Conservation (phyloP, 2,329 filamentous ascomycete species). For the Penicillium paneum region DNA sequence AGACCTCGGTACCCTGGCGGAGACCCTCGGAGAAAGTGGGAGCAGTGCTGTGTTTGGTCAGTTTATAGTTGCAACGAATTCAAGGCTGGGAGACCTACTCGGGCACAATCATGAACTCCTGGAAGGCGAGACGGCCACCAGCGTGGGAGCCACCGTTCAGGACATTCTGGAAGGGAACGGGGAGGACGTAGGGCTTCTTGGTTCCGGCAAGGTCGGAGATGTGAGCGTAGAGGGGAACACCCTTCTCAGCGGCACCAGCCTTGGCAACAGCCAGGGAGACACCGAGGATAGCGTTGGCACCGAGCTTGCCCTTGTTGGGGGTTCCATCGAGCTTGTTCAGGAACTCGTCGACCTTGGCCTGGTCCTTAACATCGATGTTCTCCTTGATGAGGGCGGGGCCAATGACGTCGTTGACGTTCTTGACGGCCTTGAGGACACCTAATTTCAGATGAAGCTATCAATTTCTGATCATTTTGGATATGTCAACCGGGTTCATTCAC, state of each 20-base stretch:
- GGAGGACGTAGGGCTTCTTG: slow-evolving; percentile 88
- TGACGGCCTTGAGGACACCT: slow-evolving; percentile 74
- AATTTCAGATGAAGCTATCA: neutral
- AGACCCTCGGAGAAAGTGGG: slow-evolving; percentile 92
- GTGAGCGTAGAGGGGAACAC: slow-evolving; percentile 81
- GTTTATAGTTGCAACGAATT: neutral
- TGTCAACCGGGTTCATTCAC: slow-evolving; percentile 13
- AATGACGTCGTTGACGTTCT: slow-evolving; percentile 80
- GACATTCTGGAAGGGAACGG: slow-evolving; percentile 91
- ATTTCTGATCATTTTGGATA: neutral
- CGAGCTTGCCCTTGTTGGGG: slow-evolving; percentile 80
- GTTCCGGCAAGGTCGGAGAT: slow-evolving; percentile 83
- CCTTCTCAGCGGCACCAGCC: slow-evolving; percentile 85
- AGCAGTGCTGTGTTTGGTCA: slow-evolving; percentile 58
- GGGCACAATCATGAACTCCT: slow-evolving; percentile 95
- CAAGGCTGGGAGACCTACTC: slow-evolving; percentile 52
- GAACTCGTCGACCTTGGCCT: slow-evolving; percentile 79
- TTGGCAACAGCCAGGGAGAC: slow-evolving; percentile 82
- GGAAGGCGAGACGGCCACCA: slow-evolving; percentile 90
- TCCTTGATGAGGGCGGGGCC: slow-evolving; percentile 79
- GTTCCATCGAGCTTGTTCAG: slow-evolving; percentile 82
- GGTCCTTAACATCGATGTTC: slow-evolving; percentile 79
- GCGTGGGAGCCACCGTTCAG: slow-evolving; percentile 94
- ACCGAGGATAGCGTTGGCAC: slow-evolving; percentile 85
- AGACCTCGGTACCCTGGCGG: slow-evolving; percentile 94